Evolutionary conservation across 495 filamentous ascomycete species (phyloP), one percentile per base, ranked within the genome.

Genomic region (Extremus antarcticus): DNA sequence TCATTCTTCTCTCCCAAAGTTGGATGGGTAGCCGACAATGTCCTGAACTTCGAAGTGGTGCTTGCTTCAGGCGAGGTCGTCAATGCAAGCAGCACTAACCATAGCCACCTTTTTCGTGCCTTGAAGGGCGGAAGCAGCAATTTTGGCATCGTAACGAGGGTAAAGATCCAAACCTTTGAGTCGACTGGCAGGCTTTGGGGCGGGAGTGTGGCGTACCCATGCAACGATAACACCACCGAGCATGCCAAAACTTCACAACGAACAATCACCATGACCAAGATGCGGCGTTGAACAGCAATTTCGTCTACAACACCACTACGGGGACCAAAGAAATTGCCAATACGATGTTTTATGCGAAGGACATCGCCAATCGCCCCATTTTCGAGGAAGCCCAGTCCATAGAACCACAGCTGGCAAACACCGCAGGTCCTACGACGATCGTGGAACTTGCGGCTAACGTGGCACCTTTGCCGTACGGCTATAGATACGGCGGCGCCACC

Each of bases 61-160:
- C 58, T 65, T 39, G 61, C 65, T 11, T 40, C 38, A 29, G 60
- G 65, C 21, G 29, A 21, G 19, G 41, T 68, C 17, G 57, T 62
- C 41, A 58, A 63, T 20, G 66, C 55, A 25, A 67, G 58, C 63
- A 50, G 40, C 2, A 51, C 35, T 22, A 17, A 23, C 16, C 38
- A 72, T 51, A 54, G 55, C 0, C 67, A 73, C 24, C 66, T 75
- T 0, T 70, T 66, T 25, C 58, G 56, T 48, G 73, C 67, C 4
- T 58, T 74, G n/a, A 64, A 69, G 29, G 73, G 71, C 23, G 70
- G 69, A 10, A 65, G 65, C 22, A 68, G 62, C 21, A 73, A 73
- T 54, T 72, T 76, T 45, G 71, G 72, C 10, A 58, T 76, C 40
- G 63, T 75, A 2, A 70, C 68, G 0, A 56, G 60, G 4, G 65